Percentiles rank a stretch among this genome's conserved stretches.
Evolutionary conservation across 2,329 filamentous ascomycete genomes (phyloP).

Genomic region (Gnomoniopsis sp.): DNA sequence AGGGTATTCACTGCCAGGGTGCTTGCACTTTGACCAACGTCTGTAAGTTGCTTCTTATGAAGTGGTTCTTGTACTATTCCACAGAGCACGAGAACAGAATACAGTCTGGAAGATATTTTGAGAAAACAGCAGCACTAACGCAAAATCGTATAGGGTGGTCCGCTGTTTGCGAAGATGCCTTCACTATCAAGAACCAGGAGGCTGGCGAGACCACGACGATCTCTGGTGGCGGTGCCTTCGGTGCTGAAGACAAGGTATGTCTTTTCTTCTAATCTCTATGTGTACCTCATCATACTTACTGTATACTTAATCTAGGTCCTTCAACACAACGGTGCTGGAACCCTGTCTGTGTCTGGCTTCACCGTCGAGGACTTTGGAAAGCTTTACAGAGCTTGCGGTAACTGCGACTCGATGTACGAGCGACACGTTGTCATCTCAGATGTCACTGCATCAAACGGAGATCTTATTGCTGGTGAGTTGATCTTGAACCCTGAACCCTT

Average conservation of each 20-base stretch:
- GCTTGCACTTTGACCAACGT: slow-evolving; percentile 37
- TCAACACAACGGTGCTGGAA: slow-evolving; percentile 37
- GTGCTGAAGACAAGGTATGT: slow-evolving; percentile 30
- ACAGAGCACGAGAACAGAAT: too few relatives aligned
- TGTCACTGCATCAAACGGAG: slow-evolving; percentile 28
- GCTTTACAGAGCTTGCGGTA: slow-evolving; percentile 47
- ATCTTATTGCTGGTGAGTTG: slow-evolving; percentile 3
- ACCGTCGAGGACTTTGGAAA: slow-evolving; percentile 45
- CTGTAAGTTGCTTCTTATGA: slow-evolving; percentile 2
- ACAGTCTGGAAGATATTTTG: too few relatives aligned
- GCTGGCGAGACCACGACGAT: slow-evolving; percentile 32
- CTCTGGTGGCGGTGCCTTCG: slow-evolving; percentile 35
- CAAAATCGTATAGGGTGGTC: slow-evolving; percentile 23
- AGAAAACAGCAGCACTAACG: too few relatives aligned
- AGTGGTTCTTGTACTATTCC: too few relatives aligned
- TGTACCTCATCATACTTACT: not conserved
- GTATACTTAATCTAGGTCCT: slow-evolving; percentile 21
- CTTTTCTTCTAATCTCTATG: not conserved
- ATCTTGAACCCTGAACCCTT: not conserved
- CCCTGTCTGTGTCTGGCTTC: slow-evolving; percentile 30
- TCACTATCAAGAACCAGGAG: slow-evolving; percentile 32
- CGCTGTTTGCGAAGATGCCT: slow-evolving; percentile 33
- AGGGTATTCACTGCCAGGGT: slow-evolving; percentile 47
- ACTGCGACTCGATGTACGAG: slow-evolving; percentile 33
- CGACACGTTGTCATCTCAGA: slow-evolving; percentile 45